These are phyloP conservation scores for Secale cereale DNA, from an alignment of 176 grass and related monocot species.

Conservation along the genomic window DNA sequence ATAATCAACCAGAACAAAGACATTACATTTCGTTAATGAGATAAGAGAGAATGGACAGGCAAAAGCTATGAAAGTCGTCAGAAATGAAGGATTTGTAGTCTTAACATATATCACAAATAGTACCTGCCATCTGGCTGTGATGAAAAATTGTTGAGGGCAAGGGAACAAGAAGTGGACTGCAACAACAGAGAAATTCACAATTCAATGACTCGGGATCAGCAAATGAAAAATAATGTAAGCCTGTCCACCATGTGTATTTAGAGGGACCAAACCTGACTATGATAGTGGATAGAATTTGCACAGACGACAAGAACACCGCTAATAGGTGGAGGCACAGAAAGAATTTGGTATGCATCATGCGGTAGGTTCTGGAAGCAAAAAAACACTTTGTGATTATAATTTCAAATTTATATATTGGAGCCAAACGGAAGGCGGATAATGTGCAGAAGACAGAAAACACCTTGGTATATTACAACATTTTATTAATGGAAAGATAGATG, in stretches of 20 bases:
- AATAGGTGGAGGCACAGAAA: slow-evolving; percentile 89
- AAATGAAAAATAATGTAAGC: slow-evolving; percentile 23
- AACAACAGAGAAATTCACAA: slow-evolving; percentile 34
- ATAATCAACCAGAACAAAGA: slow-evolving; percentile 4
- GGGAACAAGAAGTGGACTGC: slow-evolving; percentile 87
- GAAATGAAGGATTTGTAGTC: neutral
- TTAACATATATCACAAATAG: neutral
- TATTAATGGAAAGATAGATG: neutral
- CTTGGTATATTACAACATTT: neutral
- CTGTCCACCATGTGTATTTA: slow-evolving; percentile 1
- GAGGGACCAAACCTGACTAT: slow-evolving; percentile 68
- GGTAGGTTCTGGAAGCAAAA: slow-evolving; percentile 69
- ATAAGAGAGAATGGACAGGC: slow-evolving; percentile 4
- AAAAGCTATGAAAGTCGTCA: neutral
- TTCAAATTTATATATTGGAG: slow-evolving; percentile 3
- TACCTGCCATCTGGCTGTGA: slow-evolving; percentile 82
- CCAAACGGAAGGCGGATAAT: neutral
- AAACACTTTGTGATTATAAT: slow-evolving; percentile 10
- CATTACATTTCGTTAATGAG: neutral
- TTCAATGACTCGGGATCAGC: neutral
- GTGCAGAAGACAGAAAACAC: neutral
- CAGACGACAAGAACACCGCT: slow-evolving; percentile 89
- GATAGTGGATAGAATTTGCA: slow-evolving; percentile 90
- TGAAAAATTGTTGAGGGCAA: slow-evolving; percentile 77
- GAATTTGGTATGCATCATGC: slow-evolving; percentile 89